Evolutionary conservation across 2,329 filamentous ascomycete genomes (phyloP).

Genomic region (Neofusicoccum umdonicola): DNA sequence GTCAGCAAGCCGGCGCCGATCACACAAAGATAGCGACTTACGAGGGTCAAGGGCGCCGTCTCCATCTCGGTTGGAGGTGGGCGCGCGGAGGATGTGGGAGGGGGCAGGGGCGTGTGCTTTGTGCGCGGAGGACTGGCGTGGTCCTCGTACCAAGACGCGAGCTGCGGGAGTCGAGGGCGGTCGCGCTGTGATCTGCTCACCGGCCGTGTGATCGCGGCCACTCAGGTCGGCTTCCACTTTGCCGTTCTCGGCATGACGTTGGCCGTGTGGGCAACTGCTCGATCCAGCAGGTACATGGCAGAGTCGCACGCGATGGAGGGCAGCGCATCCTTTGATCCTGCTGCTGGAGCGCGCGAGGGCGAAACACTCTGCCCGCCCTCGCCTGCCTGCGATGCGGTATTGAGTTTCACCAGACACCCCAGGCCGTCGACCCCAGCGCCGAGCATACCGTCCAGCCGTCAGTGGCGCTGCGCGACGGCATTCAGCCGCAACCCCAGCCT

Average conservation of each 20-base stretch:
- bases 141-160: background rate
- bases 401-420: background rate
- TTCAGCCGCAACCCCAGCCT: slow-evolving; percentile 9
- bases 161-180: background rate
- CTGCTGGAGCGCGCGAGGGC: background rate
- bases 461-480: slow-evolving; percentile 1
- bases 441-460: background rate
- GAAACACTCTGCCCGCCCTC: background rate
- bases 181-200: slow-evolving; percentile 11
- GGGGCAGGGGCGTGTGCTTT: background rate
- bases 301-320: background rate
- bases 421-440: background rate
- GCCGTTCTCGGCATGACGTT: slow-evolving; percentile 14
- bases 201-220: background rate
- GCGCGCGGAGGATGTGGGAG: background rate
- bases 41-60: slow-evolving; percentile 63
- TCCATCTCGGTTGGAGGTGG: slow-evolving; percentile 56
- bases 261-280: background rate
- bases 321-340: background rate
- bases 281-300: background rate
- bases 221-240: background rate
- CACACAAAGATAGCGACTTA: slow-evolving; percentile 41
- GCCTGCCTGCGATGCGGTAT: background rate
- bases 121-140: background rate
- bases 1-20: slow-evolving; percentile 9